Evolutionary conservation across 148 eudicot species (phyloP), one percentile per base, ranked within the genome.

Genomic region (Chenopodium quinoa): DNA sequence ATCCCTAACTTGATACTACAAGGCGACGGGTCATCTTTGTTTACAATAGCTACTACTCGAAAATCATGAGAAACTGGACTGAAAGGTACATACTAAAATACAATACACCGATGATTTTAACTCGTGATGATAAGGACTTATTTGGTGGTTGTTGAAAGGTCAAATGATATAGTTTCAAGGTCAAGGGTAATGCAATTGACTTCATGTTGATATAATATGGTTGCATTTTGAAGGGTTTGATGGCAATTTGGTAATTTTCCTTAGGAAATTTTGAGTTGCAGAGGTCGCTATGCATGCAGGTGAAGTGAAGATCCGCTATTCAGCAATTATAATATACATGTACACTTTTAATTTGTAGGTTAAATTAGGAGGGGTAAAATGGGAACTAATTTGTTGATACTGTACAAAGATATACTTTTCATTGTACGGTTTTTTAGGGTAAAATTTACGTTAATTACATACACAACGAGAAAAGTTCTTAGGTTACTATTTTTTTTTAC

Each of bases 1-100:
- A 88, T 86, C 75, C 89, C 92, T 16, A 89, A 89, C 85, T 75
- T 90, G 87, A 92, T 82, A 47, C 77, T 90, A 44, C 88, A 86
- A 87, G 92, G 88, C 83, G 88, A 87, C 56, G 90, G 83, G 32
- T 83, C 92, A 27, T 85, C 89, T 2, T 88, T 86, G 50, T 22
- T 89, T 81, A 82, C 44, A 22, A 65, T 82, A 14, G 67, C 87
- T 44, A 81, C 86, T 83, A 78, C 86, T 29, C 73, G 78, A 73
- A 83, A 86, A 87, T 87, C 84, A 70, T 44, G 44, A 34, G 2
- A 1, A 32, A 17, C 9, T 29, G 27, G n/a, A 64, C 34, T 37
- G 67, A 52, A 76, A 68, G 78, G 50, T 76, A 81, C 68, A 6
- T 62, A 62, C 65, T 20, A 5, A 17, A 13, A 56, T 56, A 56